Base-by-base conservation (phyloP, 1,139 yeast genomes). In the Blastobotrys capitulatus region DNA sequence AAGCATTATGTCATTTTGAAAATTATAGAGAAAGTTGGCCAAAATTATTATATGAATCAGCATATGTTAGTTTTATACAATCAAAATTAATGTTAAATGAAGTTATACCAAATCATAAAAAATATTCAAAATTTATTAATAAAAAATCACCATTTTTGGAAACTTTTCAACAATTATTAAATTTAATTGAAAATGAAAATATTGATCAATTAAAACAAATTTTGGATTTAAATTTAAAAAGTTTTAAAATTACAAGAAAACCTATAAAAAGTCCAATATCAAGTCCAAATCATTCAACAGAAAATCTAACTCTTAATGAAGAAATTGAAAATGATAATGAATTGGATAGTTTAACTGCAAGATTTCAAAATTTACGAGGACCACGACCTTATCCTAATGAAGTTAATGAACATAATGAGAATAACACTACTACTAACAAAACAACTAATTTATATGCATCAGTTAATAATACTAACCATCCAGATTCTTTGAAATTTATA, bases 1-100 rank as follows among this genome's bases (percentile, higher is more conserved):
- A 57, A 29, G 62, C 61, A 1, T 52, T 60, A 47, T 58, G 60
- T n/a, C 55, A 57, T 47, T 43, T 55, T 32, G 63, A 60, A 42
- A 52, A 51, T 29, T 41, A 41, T 27, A 32, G 25, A 55, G 59
- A 22, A 51, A 50, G 26, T n/a, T 40, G 32, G 35, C 32, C 35
- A 8, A 40, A 40, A 16, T 56, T 59, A n/a, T 51, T 60, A 44
- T 46, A 52, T 35, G 63, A 61, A 49, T 56, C 61, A 13, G 59
- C 60, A 19, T 57, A 54, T 46, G 50, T 59, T 36, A 58, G 59
- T 48, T 58, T 49, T 38, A 59, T 61, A 47, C 58, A 54, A 12
- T 56, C 62, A 18, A 42, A 50, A 37, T 43, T 51, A 18, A 41
- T 60, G 38, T 52, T 61, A 27, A 54, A 57, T 25, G 50, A 53